Evolutionary conservation across 371 early-diverging fungal species (phyloP), one percentile per base, ranked within the genome.

Genomic region (Chytridium lagenaria): DNA sequence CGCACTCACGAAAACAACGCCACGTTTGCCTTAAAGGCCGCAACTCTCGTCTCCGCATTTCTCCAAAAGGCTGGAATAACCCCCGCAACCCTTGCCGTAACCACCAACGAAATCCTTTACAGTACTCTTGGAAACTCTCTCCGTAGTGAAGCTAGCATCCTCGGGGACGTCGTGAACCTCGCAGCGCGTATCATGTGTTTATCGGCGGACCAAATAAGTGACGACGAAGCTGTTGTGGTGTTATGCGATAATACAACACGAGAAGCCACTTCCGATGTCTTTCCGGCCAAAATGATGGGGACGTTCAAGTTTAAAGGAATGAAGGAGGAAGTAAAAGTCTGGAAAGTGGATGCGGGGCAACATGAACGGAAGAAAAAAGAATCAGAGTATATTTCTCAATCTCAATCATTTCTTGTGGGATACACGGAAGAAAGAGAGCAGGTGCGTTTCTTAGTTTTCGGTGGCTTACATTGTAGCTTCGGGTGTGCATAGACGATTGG

Each of bases 1-100:
- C 39, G 64, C 44, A 67, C 69, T 40, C 77, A 77, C 69, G 77
- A 77, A 69, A 77, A 77, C 52, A 73, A 77, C 51, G 73, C 77
- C 23, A 34, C 65, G 5, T 77, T 72, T 69, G 72, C 73, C 7
- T 2, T 68, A 3, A 49, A 68, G 44, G 68, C 68, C 16, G 68
- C 66, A 3, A 12, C 26, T 2, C 5, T 44, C 10, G 23, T 66
- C 23, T 3, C 66, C 2, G 16, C 10, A 40, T 5, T n/a, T 5
- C 28, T 66, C 10, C 5, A 40, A 33, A 19, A 2, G 23, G 16
- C 12, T 2, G 16, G 30, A 7, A 66, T 66, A 5, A 30, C 39
- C 2, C 66, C 66, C 3, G 44, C 34, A 37, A 66, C 66, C 5
- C 38, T 66, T 28, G 33, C 68, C 2, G 22, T 68, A 26, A 51